These are phyloP conservation scores for Colletotrichum sp. DNA, from an alignment of 2,329 filamentous ascomycete genomes.

Conservation along the genomic window DNA sequence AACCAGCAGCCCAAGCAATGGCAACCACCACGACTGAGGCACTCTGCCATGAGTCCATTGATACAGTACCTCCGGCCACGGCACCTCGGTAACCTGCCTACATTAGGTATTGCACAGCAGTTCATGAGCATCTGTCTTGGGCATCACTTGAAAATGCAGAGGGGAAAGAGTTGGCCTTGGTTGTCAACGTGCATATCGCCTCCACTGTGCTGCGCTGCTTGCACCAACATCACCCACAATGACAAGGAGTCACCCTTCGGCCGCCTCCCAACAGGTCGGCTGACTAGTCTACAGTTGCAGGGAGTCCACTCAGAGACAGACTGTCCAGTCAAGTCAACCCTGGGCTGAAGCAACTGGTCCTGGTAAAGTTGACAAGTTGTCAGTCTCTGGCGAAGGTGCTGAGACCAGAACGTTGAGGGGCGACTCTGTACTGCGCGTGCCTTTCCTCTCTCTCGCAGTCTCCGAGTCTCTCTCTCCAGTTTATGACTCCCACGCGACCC, in stretches of 20 bases:
- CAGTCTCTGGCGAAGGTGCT: neutral
- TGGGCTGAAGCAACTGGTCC: neutral
- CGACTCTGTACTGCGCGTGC: neutral
- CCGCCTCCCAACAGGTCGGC: neutral
- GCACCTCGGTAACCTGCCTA: neutral
- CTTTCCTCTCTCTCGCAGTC: neutral
- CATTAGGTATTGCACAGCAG: neutral
- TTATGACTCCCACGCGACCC: neutral
- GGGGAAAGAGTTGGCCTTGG: neutral
- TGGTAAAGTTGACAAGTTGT: neutral
- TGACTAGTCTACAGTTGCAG: neutral
- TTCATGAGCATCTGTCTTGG: neutral
- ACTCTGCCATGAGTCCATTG: neutral
- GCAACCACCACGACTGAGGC: neutral
- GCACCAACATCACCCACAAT: neutral
- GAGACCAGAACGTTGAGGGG: neutral
- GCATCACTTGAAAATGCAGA: neutral
- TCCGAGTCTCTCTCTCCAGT: neutral
- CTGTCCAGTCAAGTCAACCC: neutral
- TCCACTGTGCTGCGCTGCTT: neutral
- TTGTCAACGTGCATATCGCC: neutral
- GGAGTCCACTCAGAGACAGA: neutral
- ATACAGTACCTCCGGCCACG: neutral
- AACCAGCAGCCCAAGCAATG: neutral
- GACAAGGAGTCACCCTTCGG: neutral